phyloP scores from a whole-genome alignment of 2,329 filamentous ascomycete species.

The Botrytis pseudocinerea region DNA sequence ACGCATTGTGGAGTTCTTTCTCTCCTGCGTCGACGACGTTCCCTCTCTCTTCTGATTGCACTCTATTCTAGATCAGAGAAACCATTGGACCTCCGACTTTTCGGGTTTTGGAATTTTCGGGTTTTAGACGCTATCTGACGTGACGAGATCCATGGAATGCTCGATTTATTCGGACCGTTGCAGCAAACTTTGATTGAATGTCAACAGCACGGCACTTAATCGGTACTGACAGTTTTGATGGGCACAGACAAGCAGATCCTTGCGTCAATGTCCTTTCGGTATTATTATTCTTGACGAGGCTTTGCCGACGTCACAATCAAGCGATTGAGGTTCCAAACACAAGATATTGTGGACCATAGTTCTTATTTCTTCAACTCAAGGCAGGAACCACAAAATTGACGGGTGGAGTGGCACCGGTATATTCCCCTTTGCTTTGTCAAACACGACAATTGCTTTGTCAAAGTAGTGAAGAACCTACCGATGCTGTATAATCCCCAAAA shows the following conservation, averaged over 20 bases:
- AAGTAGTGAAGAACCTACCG: not conserved
- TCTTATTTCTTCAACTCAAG: not conserved
- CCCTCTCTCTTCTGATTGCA: not conserved
- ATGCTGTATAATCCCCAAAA: not conserved
- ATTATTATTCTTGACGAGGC: not conserved
- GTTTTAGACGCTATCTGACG: not conserved
- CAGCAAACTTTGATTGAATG: not conserved
- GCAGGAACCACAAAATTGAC: not conserved
- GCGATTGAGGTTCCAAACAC: not conserved
- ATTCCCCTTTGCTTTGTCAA: not conserved
- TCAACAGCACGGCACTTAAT: not conserved
- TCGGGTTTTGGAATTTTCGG: not conserved
- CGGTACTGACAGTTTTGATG: not conserved
- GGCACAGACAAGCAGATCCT: not conserved
- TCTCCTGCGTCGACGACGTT: not conserved
- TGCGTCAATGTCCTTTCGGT: not conserved
- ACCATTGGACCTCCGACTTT: not conserved
- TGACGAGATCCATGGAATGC: not conserved
- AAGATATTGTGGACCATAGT: not conserved
- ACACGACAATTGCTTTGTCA: not conserved
- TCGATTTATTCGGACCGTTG: not conserved
- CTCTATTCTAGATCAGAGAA: not conserved
- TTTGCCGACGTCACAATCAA: constrained; percentile 1
- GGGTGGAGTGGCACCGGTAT: not conserved
- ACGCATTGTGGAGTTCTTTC: not conserved